Evolutionary conservation across 164 flowering plant genomes (phyloP), one percentile per base, ranked within the genome.

Genomic region (Tetrastigma voinierianum): DNA sequence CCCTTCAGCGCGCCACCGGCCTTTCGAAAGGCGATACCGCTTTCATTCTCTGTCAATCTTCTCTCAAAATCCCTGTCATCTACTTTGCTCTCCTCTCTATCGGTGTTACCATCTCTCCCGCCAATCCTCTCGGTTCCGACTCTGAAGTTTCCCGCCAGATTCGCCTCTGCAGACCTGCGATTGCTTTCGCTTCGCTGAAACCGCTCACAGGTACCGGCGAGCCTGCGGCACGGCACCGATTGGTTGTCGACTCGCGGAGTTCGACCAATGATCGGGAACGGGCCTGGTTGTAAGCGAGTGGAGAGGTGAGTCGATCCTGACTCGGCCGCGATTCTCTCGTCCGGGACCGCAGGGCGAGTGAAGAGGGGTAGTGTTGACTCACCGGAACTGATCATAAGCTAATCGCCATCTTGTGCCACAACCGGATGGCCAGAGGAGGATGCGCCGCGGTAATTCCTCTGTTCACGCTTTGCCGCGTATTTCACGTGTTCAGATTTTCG

Each of bases 261-360:
- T 83, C 56, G 53, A 24, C 9, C 82, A 23, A 67, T 64, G 66
- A 21, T 73, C 17, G 25, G 15, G 8, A 44, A 18, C 23, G 44
- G 16, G 2, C 14, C 52, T 17, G 25, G 43, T 32, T 25, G 14
- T 5, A 23, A 12, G 46, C 9, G 52, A 44, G 62, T 44, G 20
- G 52, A 16, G n/a, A n/a, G 16, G 78, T 86, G 17, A 63, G 47
- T 1, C 97, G 86, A 77, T 65, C n/a, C 70, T 44, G 96, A 90
- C 66, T 14, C 85, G 44, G 97, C 96, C 12, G 90, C 88, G 49
- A 78, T 94, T 21, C 83, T 94, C 2, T 94, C 98, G 2, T 93
- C 93, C 1, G 93, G 97, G 15, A 93, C 98, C 0, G 91, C 98
- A 0, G 97, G 97, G 9, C 66, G 68, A 32, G 83, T 88, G 24